phyloP scores from a whole-genome alignment of 2,329 filamentous ascomycete genomes.

The Colletotrichum sp. region DNA sequence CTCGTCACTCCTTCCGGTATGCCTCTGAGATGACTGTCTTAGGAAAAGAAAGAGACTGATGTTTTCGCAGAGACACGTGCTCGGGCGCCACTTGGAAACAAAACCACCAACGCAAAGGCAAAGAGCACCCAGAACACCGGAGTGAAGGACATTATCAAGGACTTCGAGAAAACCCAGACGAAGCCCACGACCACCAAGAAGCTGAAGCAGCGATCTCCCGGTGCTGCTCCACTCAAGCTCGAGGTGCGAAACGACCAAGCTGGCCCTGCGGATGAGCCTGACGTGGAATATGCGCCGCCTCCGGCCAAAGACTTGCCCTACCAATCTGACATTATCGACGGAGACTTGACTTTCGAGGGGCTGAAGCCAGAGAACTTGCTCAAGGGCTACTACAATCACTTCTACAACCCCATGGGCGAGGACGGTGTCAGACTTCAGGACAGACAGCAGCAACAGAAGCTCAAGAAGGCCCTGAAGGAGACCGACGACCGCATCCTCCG shows the following conservation, averaged over 20 bases:
- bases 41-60: not conserved
- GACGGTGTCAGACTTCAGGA: conserved; percentile 68
- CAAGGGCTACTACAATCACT: conserved; percentile 66
- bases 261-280: conserved; percentile 61
- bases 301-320: conserved; percentile 69
- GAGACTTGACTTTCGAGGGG: conserved; percentile 59
- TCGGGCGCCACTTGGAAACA: conserved; percentile 86
- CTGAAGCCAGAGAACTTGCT: conserved; percentile 63
- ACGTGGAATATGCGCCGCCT: conserved; percentile 90
- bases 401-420: conserved; percentile 68
- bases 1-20: conserved; percentile 23
- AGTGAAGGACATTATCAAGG: conserved; percentile 62
- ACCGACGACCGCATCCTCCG: conserved; percentile 71
- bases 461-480: conserved; percentile 54
- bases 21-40: conserved; percentile 6
- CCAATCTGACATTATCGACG: conserved; percentile 69
- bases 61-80: conserved; percentile 61
- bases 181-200: conserved; percentile 65
- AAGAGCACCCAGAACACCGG: conserved; percentile 69
- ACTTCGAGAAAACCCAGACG: conserved; percentile 65
- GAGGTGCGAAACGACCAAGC: conserved; percentile 61
- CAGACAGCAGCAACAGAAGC: conserved; percentile 61
- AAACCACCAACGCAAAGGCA: conserved; percentile 94
- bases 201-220: conserved; percentile 59
- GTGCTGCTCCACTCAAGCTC: conserved; percentile 62